Base-by-base conservation (phyloP, 23 red algal genomes). In the Gracilaria gracilis region DNA sequence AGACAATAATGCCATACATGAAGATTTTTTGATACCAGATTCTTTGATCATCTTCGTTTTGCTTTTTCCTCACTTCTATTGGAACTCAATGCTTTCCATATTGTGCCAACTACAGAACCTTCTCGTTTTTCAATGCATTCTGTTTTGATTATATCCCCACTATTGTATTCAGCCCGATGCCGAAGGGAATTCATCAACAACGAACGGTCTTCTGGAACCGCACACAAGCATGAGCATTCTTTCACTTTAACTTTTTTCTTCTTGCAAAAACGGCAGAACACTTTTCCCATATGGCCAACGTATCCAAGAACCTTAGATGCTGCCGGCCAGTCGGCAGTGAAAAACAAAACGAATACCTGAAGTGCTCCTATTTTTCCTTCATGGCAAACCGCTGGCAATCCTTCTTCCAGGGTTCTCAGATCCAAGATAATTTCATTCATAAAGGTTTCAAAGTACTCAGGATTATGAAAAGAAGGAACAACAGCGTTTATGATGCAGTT, bases 401-500 rank as follows among this genome's bases (percentile, higher is more conserved):
- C 76, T 7, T 37, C 58, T 27, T 80, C 76, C 9, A 80, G n/a
- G 21, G 58, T 0, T 37, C 58, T 80, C 16, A 80, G 33, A 34
- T 80, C 76, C 11, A 8, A 28, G 25, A 80, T 33, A 8, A 80
- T 80, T n/a, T 55, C 27, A 13, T 15, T 61, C 25, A 80, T 55
- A 48, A 80, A 80, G 4, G 27, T 80, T 19, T 80, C 76, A 29
- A 80, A 80, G 76, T 61, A 58, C 17, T 80, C 42, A 4, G 49
- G 47, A 48, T 80, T 48, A 61, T 80, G 76, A 38, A 14, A 24
- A 37, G 49, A 55, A 15, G 47, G 48, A 58, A 80, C 54, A 19
- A 80, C 6, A 1, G 19, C 31, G 27, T 55, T 1, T 55, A 80
- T 34, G 4, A 80, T n/a, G 33, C 42, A 57, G 9, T 80, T 80